Base-by-base conservation (phyloP, 164 flowering plant genomes). In the Buxus sempervirens region DNA sequence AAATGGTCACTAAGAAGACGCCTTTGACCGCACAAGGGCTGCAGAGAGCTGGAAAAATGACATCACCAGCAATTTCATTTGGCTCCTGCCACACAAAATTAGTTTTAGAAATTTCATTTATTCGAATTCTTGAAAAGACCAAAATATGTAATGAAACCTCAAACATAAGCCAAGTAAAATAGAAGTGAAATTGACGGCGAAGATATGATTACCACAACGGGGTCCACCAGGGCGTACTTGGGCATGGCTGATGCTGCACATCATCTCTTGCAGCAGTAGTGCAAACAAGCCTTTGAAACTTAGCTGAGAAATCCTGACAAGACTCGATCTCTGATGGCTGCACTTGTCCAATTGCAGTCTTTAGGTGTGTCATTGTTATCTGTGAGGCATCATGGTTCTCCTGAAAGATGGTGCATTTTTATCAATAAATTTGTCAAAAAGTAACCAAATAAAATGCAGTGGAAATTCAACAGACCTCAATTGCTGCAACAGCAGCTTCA, bases 311-410 rank as follows among this genome's bases (percentile, higher is more conserved):
- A 21, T 81, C 83, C 54, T 82, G 74, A 67, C 82, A 87, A 48
- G 82, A 75, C 32, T 78, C 77, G 59, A 81, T 68, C 14, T 83
- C 85, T 18, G 96, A 75, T 64, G 90, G 94, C 59, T 70, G 81
- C 16, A 87, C 94, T 65, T 78, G 86, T 54, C 62, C 63, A 55
- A 87, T 78, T 58, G 82, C 96, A 69, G 54, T 59, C 76, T 73
- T 77, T 25, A 93, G 82, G 77, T 96, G 96, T 55, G 76, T 69
- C 99, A 87, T 93, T 55, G 78, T 80, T 72, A 96, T 70, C 71
- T 79, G 81, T 0, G 81, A 75, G 32, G 86, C 85, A 67, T 86
- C 84, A 55, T 79, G 61, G 70, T 58, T 81, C 74, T 95, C 99
- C 99, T 95, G 81, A 67, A 60, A 38, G 51, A 56, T 36, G 76